A percentile compares a stretch with the other conserved stretches of the same genome.
phyloP scores from a whole-genome alignment of 2,329 filamentous ascomycete species.

The Neonectria punicea region DNA sequence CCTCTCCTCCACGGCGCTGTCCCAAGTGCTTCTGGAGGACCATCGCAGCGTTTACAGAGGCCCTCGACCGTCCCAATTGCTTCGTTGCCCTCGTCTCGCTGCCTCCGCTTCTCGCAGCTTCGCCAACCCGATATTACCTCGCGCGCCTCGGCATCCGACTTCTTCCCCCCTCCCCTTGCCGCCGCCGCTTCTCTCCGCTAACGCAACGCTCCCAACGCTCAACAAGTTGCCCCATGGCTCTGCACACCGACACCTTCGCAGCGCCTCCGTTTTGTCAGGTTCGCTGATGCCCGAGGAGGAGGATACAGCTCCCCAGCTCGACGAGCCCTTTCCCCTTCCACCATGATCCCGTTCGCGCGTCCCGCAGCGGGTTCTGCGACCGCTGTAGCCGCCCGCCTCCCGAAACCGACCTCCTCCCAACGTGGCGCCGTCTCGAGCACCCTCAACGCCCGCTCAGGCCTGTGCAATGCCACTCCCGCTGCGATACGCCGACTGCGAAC shows the following conservation, averaged over 20 bases:
- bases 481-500: slow-evolving; percentile 14
- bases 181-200: slow-evolving; percentile 16
- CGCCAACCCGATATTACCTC: neutral
- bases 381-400: slow-evolving; percentile 32
- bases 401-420: slow-evolving; percentile 27
- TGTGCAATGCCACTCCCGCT: slow-evolving; percentile 7
- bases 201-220: slow-evolving; percentile 21
- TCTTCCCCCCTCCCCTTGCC: slow-evolving; percentile 4
- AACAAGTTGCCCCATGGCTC: slow-evolving; percentile 41
- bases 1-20: slow-evolving; percentile 16
- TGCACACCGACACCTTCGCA: slow-evolving; percentile 38
- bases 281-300: slow-evolving; percentile 38
- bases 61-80: neutral
- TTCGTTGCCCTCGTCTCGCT: neutral
- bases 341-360: slow-evolving; percentile 39
- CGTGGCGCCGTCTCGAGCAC: slow-evolving; percentile 18
- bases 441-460: slow-evolving; percentile 3
- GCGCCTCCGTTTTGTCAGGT: slow-evolving; percentile 37
- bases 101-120: neutral
- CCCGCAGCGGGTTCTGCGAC: slow-evolving; percentile 25
- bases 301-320: slow-evolving; percentile 20
- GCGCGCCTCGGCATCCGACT: slow-evolving; percentile 20
- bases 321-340: slow-evolving; percentile 21
- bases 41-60: neutral
- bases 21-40: slow-evolving; percentile 12